Conservation (phyloP, 1,284 basidiomycete species). For the Ceratobasidium sp. region DNA sequence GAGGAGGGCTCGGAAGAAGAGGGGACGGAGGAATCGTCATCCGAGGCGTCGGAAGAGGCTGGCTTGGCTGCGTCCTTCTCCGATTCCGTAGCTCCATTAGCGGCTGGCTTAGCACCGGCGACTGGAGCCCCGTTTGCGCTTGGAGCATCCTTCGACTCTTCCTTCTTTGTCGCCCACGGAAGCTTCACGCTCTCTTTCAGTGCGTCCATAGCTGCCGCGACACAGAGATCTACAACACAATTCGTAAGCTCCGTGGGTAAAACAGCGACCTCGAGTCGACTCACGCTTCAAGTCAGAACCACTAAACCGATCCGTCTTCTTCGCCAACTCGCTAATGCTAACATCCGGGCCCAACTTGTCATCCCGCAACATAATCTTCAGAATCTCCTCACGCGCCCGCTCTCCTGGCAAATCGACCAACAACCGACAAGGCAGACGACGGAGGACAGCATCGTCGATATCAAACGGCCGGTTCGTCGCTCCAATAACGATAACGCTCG, state of each 20-base stretch:
- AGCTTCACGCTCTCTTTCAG: constrained; percentile 85
- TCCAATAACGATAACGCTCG: constrained; percentile 37
- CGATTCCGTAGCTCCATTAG: neutral
- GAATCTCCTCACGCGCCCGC: constrained; percentile 35
- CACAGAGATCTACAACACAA: constrained; percentile 78
- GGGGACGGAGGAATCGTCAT: neutral
- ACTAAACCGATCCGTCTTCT: constrained; percentile 86
- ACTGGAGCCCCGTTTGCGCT: neutral
- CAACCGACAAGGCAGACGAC: constrained; percentile 42
- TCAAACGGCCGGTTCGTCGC: constrained; percentile 44
- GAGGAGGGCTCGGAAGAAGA: neutral
- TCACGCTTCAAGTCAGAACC: constrained; percentile 94
- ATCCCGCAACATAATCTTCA: constrained; percentile 62
- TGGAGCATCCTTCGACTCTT: neutral
- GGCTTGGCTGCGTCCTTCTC: neutral
- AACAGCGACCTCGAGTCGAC: constrained; percentile 57
- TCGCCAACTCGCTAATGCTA: constrained; percentile 73
- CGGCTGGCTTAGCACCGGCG: neutral
- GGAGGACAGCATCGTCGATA: constrained; percentile 41
- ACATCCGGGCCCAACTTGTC: constrained; percentile 78
- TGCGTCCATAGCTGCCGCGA: constrained; percentile 89
- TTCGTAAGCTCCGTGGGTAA: too few relatives aligned
- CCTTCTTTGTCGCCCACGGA: constrained; percentile 68
- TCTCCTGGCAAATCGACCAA: constrained; percentile 39
- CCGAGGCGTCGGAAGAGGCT: constrained; percentile 7